A percentile compares a stretch with the other conserved stretches of the same genome.
These are phyloP conservation scores for Tricladium varicosporioides DNA, from an alignment of 2,329 filamentous ascomycete species.

Conservation along the genomic window DNA sequence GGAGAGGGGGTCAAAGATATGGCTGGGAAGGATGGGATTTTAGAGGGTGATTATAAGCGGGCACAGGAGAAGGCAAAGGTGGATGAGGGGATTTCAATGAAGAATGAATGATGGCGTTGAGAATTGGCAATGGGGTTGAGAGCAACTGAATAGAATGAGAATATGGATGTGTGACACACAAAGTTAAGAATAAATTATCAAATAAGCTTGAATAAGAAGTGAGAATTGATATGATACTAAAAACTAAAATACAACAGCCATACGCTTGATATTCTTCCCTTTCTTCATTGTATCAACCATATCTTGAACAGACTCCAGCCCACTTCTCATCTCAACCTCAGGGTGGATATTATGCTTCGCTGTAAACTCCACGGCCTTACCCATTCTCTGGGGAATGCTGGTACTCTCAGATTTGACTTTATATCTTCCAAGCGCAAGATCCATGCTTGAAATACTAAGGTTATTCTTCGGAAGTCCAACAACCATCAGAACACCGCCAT, in stretches of 20 bases:
- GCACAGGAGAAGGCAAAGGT: not conserved
- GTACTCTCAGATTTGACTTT: constrained; percentile 14
- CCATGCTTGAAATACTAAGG: constrained; percentile 10
- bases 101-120: no score
- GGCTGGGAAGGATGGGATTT: constrained; percentile 8
- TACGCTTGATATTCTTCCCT: constrained; percentile 11
- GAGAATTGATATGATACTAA: no score
- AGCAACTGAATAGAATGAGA: not conserved
- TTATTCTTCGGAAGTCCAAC: constrained; percentile 15
- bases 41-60: not conserved
- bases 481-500: constrained; percentile 17
- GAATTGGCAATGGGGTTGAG: not conserved
- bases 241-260: constrained; percentile 23
- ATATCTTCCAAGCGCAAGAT: constrained; percentile 12
- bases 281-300: constrained; percentile 16
- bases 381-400: constrained; percentile 12
- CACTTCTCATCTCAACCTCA: constrained; percentile 16
- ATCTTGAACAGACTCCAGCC: constrained; percentile 15
- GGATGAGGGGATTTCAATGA: not conserved
- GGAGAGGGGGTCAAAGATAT: constrained; percentile 1
- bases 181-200: not conserved
- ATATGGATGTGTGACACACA: no score
- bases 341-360: constrained; percentile 19
- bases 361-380: constrained; percentile 15
- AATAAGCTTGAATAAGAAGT: not conserved